Conservation (phyloP, 139 green algal genomes). For the Volvox reticuliferus region DNA sequence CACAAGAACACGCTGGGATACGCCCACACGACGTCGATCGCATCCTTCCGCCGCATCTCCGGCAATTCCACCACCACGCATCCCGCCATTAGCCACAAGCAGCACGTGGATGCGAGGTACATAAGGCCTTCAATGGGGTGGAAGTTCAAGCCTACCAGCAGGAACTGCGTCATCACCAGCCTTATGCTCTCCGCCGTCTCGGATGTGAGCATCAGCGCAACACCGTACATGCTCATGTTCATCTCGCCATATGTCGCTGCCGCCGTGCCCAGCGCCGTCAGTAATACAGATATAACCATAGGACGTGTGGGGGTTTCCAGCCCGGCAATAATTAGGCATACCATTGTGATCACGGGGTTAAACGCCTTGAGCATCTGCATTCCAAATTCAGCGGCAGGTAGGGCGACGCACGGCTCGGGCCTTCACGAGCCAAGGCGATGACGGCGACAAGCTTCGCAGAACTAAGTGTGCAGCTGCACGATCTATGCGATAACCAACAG, state of each 20-base stretch:
- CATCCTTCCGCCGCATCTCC: slow-evolving; percentile 60
- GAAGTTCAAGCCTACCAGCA: slow-evolving; percentile 80
- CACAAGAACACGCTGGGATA: slow-evolving; percentile 64
- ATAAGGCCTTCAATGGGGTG: slow-evolving; percentile 94
- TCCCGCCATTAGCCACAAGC: slow-evolving; percentile 81
- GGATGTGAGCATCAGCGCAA: slow-evolving; percentile 82
- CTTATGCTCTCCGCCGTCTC: slow-evolving; percentile 82
- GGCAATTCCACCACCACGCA: slow-evolving; percentile 58
- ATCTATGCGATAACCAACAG: too few relatives aligned
- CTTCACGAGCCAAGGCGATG: too few relatives aligned
- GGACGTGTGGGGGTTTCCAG: slow-evolving; percentile 78
- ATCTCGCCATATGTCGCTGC: slow-evolving; percentile 80
- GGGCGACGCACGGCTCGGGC: too few relatives aligned
- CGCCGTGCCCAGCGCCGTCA: slow-evolving; percentile 74
- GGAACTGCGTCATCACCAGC: slow-evolving; percentile 87
- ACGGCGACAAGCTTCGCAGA: too few relatives aligned
- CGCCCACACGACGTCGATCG: slow-evolving; percentile 56
- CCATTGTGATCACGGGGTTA: slow-evolving; percentile 92
- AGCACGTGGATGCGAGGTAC: slow-evolving; percentile 87
- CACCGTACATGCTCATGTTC: slow-evolving; percentile 74
- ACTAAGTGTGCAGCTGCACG: too few relatives aligned
- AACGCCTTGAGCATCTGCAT: slow-evolving; percentile 79
- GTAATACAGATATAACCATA: slow-evolving; percentile 68
- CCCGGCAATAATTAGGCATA: slow-evolving; percentile 78
- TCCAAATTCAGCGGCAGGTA: too few relatives aligned